These are phyloP conservation scores for Bisporella sp. DNA, from an alignment of 2,329 filamentous ascomycete species.

Conservation along the genomic window DNA sequence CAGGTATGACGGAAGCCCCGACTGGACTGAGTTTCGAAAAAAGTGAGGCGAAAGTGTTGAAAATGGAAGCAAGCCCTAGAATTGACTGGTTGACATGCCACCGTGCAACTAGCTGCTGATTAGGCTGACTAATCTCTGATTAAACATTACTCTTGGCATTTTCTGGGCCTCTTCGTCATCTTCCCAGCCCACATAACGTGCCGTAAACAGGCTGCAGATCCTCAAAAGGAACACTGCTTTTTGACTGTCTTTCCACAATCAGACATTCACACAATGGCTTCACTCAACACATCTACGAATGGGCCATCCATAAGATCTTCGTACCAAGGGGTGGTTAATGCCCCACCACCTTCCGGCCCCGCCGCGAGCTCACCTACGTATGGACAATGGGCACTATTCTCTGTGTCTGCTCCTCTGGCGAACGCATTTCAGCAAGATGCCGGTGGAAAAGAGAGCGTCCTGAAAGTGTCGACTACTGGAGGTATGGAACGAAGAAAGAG, in stretches of 20 bases:
- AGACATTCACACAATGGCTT: constrained; percentile 51
- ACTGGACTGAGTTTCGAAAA: too few species aligned
- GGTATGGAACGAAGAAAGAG: constrained; percentile 40
- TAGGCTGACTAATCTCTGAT: too few species aligned
- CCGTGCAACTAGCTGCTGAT: too few species aligned
- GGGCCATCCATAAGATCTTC: constrained; percentile 80
- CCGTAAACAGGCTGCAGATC: too few species aligned
- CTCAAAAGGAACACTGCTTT: too few species aligned
- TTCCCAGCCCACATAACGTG: too few species aligned
- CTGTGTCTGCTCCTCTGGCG: constrained; percentile 83
- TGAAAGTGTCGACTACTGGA: constrained; percentile 91
- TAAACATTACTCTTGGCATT: too few species aligned
- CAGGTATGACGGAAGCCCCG: too few species aligned
- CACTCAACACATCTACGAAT: constrained; percentile 72
- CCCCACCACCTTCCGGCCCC: constrained; percentile 46
- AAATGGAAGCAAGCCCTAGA: too few species aligned
- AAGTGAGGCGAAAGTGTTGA: too few species aligned
- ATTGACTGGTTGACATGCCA: too few species aligned
- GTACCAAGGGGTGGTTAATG: constrained; percentile 63
- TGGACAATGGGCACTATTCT: constrained; percentile 90
- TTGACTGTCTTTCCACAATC: neutral
- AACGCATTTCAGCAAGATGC: constrained; percentile 85
- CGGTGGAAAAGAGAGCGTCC: constrained; percentile 80
- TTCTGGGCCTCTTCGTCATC: too few species aligned
- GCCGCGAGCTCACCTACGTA: constrained; percentile 69